Evolutionary conservation across 164 flowering plant species (phyloP), one percentile per base, ranked within the genome.

Genomic region (Liquidambar formosana): DNA sequence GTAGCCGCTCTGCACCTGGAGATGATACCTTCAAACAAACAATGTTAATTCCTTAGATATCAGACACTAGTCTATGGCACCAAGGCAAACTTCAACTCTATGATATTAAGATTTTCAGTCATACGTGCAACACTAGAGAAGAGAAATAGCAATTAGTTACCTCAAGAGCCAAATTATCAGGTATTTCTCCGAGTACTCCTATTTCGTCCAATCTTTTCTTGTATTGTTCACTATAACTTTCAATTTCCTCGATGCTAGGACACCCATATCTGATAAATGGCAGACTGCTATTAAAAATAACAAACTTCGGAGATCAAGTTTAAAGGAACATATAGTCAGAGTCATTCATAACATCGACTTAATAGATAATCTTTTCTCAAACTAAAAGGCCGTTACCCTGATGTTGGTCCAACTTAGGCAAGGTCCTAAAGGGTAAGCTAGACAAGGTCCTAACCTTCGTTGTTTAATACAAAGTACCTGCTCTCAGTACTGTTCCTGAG

Each of bases 1-100:
- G 73, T 38, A 95, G 16, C 73, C 97, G 84, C 68, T 91, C 92
- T n/a, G 93, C 97, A 61, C 99, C 92, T 9, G 97, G 97, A 64
- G 97, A 86, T 12, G 99, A 95, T 48, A 95, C 97, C 99, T 95
- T 70, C 70, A 67, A 71, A 60, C 26, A 74, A 58, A 67, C 14
- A 33, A 61, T 60, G 16, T 14, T 41, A 53, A 27, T 21, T 18
- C 23, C 8, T 44, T 57, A 26, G 1, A 56, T 16, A 16, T 13
- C 33, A n/a, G 12, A 48, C 38, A n/a, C 54, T 47, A 18, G 28
- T 18, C 4, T 66, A 25, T 27, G 49, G 9, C 15, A 19, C 1
- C 44, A 57, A 41, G 18, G 57, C 10, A 38, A 21, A 41, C 41
- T 33, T 6, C 41, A 33, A 33, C 41, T 6, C 2, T 33, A 33